Evolutionary conservation across 2,329 filamentous ascomycete genomes (phyloP).

Genomic region (Colletotrichum coccodes): DNA sequence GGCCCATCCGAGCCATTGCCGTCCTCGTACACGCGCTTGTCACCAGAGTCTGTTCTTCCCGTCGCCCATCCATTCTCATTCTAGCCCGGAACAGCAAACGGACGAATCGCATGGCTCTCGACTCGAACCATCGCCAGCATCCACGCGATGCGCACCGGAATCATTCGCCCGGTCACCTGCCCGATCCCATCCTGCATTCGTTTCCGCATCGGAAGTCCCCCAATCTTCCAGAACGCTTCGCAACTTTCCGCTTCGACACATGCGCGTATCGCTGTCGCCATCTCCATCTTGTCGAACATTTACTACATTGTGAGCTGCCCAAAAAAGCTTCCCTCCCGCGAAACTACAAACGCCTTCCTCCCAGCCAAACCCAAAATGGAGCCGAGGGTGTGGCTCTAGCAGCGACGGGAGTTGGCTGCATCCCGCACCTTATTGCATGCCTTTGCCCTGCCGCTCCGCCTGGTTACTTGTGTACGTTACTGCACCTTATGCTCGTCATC

Average conservation of each 20-base stretch:
- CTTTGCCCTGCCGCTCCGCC: conserved; percentile 1
- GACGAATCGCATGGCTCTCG: neutral
- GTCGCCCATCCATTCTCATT: neutral
- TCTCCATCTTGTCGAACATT: neutral
- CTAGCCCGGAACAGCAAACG: neutral
- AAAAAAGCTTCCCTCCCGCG: neutral
- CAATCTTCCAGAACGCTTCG: neutral
- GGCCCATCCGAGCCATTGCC: neutral
- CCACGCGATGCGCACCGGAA: neutral
- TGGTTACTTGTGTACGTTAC: neutral
- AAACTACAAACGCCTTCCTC: neutral
- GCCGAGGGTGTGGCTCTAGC: conserved; percentile 1
- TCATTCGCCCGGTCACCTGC: neutral
- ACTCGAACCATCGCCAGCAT: neutral
- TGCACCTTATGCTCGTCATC: neutral
- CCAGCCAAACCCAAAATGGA: neutral
- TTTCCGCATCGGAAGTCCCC: neutral
- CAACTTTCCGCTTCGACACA: neutral
- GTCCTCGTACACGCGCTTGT: conserved; percentile 8
- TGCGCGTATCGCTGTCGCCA: neutral
- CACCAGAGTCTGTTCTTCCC: conserved; percentile 19
- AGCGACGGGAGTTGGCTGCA: conserved; percentile 9
- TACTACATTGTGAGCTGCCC: neutral
- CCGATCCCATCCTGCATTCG: neutral
- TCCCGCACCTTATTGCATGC: conserved; percentile 16